Percentiles rank a stretch among this genome's conserved stretches.
Evolutionary conservation across 2,329 filamentous ascomycete species (phyloP).

Genomic region (Penicillium sp.): DNA sequence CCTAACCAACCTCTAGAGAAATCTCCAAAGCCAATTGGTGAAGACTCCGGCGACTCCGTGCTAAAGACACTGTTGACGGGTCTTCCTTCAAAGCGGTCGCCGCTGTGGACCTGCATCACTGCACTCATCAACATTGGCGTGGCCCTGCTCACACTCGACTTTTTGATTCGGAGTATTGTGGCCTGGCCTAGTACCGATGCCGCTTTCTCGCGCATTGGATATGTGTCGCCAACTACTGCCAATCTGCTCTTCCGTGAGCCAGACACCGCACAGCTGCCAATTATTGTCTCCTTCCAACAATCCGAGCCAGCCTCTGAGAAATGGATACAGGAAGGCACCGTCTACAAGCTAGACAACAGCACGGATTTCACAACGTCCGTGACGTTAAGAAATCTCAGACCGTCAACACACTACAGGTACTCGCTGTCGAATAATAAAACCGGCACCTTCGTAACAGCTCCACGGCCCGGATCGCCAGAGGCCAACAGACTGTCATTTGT

Average conservation of each 20-base stretch:
- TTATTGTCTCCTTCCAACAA: constrained; percentile 64
- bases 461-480: constrained; percentile 62
- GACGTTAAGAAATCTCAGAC: constrained; percentile 63
- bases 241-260: constrained; percentile 84
- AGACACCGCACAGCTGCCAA: constrained; percentile 67
- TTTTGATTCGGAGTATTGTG: constrained; percentile 70
- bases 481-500: constrained; percentile 82
- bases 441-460: constrained; percentile 77
- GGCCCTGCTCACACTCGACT: constrained; percentile 69
- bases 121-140: constrained; percentile 70
- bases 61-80: constrained; percentile 71
- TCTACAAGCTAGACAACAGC: constrained; percentile 66
- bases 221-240: constrained; percentile 76
- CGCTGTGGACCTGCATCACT: constrained; percentile 63
- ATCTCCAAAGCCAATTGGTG: not conserved
- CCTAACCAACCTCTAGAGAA: constrained; percentile 3
- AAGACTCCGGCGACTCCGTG: constrained; percentile 29
- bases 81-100: constrained; percentile 68
- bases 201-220: constrained; percentile 82
- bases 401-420: constrained; percentile 79
- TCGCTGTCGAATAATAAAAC: constrained; percentile 80
- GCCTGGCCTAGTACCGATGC: constrained; percentile 71
- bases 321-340: constrained; percentile 66
- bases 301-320: constrained; percentile 31
- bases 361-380: constrained; percentile 81